These are phyloP conservation scores for Porphyrellus cyaneotinctus DNA, from an alignment of 768 basidiomycete genomes.

Conservation along the genomic window DNA sequence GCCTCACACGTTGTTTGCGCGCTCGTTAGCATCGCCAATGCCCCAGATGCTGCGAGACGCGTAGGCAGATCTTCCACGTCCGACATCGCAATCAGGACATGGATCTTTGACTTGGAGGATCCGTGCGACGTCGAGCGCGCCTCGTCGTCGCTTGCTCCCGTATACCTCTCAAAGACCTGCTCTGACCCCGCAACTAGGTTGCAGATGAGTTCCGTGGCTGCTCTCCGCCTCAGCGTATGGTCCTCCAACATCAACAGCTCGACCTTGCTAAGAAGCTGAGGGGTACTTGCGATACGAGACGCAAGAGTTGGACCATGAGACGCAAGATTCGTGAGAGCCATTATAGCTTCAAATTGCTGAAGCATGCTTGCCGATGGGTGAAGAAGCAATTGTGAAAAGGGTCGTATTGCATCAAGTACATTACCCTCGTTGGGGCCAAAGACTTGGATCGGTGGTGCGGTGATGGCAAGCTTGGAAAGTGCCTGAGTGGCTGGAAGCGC, in stretches of 20 bases:
- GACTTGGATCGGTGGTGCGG: slow-evolving; percentile 83
- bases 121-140: slow-evolving; percentile 42
- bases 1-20: slow-evolving; percentile 55
- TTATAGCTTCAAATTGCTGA: slow-evolving; percentile 88
- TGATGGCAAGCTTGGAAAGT: slow-evolving; percentile 89
- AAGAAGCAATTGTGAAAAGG: slow-evolving; percentile 69
- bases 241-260: slow-evolving; percentile 81
- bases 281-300: slow-evolving; percentile 57
- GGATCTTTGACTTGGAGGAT: slow-evolving; percentile 56
- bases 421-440: slow-evolving; percentile 82
- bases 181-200: slow-evolving; percentile 83
- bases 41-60: slow-evolving; percentile 85
- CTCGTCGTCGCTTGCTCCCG: slow-evolving; percentile 35
- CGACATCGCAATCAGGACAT: slow-evolving; percentile 78
- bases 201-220: slow-evolving; percentile 87
- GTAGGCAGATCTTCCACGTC: slow-evolving; percentile 85
- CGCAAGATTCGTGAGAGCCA: slow-evolving; percentile 95
- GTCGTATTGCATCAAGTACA: slow-evolving; percentile 78
- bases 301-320: slow-evolving; percentile 68
- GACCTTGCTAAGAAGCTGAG: slow-evolving; percentile 58
- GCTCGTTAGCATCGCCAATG: slow-evolving; percentile 75
- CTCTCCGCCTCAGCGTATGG: slow-evolving; percentile 75
- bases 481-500: slow-evolving; percentile 72
- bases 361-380: slow-evolving; percentile 66
- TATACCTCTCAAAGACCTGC: slow-evolving; percentile 69